A percentile compares a stretch with the other conserved stretches of the same genome.
Conservation (phyloP, 768 basidiomycete species). For the Tulasnella sp. region DNA sequence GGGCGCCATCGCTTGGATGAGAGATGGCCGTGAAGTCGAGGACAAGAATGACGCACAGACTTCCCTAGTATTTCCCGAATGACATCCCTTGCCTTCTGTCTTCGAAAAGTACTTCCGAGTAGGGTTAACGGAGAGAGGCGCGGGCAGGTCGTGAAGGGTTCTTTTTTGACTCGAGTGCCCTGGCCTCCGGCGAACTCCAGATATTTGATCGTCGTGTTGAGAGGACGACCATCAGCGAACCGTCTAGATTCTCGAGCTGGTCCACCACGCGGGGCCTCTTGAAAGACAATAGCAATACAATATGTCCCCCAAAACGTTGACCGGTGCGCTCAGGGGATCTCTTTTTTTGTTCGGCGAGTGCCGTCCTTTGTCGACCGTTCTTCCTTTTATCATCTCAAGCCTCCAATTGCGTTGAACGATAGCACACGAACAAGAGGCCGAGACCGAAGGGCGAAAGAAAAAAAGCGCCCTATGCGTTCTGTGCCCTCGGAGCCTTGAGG, state of each 20-base stretch:
- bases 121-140: constrained; percentile 3
- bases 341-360: not conserved
- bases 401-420: not conserved
- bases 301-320: not conserved
- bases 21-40: not conserved
- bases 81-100: not conserved
- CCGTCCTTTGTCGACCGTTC: not conserved
- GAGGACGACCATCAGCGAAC: not conserved
- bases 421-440: not conserved
- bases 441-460: not conserved
- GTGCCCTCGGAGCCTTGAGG: not conserved
- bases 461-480: not conserved
- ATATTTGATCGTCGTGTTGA: not conserved
- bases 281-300: no score
- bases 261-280: not conserved
- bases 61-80: not conserved
- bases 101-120: not conserved
- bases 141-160: not conserved
- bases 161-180: not conserved
- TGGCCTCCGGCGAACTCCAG: not conserved
- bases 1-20: not conserved
- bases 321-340: not conserved
- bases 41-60: not conserved
- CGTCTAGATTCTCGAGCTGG: not conserved
- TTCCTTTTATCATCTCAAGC: not conserved